Base-by-base conservation (phyloP, 192 early-diverging fungal genomes). In the Glomus cerebriforme region DNA sequence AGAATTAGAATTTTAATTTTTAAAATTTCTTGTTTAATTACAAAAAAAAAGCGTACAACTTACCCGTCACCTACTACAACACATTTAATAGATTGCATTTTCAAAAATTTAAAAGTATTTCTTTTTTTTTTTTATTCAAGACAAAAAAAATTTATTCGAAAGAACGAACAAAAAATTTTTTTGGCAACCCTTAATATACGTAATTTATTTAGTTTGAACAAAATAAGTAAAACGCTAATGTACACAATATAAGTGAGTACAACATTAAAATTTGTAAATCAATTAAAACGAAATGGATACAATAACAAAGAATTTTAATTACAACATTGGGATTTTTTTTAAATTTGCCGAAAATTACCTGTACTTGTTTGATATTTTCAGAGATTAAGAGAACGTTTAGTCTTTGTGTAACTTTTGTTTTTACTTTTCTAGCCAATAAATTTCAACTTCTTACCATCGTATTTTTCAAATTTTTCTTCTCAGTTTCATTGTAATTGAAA, bases 1-100 rank as follows among this genome's bases (percentile, higher is more conserved):
- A 12, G 39, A 43, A n/a, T n/a, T n/a, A n/a, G n/a, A n/a, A n/a
- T n/a, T n/a, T 43, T 43, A 6, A 5, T 68, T 68, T 17, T 35
- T 35, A n/a, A 32, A 67, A 22, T 13, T 19, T 68, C 7, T 19
- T 22, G n/a, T 2, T 0, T 12, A 37, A 19, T 34, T n/a, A 39
- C 1, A 4, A 35, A 63, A 35, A 35, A 17, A 37, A 39, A 6
- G 8, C n/a, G 6, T 12, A 62, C 19, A 13, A 73, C 85, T 74
- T 85, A 92, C 91, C 92, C 92, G 79, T 93, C 92, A 64, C 94
- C 94, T 62, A 95, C 94, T 29, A 95, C 94, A 79, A 95, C 94
- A 91, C 94, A 95, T 84, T 95, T 95, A 84, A 95, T 95, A 75
- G 94, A 91, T 87, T 95, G 94, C 94, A 95, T 95, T 73, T 39